Base-by-base conservation (phyloP, 2,329 filamentous ascomycete species). In the Drechslera avenae region DNA sequence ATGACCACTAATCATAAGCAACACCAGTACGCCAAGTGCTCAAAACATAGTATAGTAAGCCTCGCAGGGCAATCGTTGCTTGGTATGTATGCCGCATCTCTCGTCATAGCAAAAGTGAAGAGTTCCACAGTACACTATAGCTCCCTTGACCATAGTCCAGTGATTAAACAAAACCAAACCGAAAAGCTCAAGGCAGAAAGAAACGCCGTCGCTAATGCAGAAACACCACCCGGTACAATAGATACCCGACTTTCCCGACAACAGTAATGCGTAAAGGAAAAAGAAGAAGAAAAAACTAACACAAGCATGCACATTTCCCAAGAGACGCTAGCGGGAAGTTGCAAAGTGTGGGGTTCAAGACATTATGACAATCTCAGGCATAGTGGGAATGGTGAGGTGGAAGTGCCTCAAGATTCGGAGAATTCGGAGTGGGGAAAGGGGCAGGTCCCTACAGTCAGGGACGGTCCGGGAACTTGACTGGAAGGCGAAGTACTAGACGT, bases 121-220 rank as follows among this genome's bases (percentile, higher is more conserved):
- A 28, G 6, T 28, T 28, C 26, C 26, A 28, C 26, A 28, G 26
- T 28, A 28, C 21, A 7, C 21, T 23, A 23, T 23, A 23, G 7
- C 21, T 8, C 21, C 5, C 21, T 8, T 23, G 9, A 23, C 9
- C 6, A 23, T 23, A 23, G 21, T 23, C 21, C 21, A 23, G 5
- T 12, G 9, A 28, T 10, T 28, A 28, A 28, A 28, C 21, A 14
- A 13, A 18, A 23, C 16, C 32, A 32, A 19, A 10, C 21, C 5
- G 14, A 34, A 14, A 23, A 10, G 26, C 26, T 13, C 31, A 45
- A 45, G 14, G n/a, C 23, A 28, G 3, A 21, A 39, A 31, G 14
- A 17, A 63, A 68, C 64, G 61, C 66, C 66, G 49, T 60, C 64
- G 66, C 66, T 69, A 53, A 69, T 69, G 65, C 66, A 64, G 54